Base-by-base conservation (phyloP, 2,329 filamentous ascomycete species). In the Hortaea werneckii region DNA sequence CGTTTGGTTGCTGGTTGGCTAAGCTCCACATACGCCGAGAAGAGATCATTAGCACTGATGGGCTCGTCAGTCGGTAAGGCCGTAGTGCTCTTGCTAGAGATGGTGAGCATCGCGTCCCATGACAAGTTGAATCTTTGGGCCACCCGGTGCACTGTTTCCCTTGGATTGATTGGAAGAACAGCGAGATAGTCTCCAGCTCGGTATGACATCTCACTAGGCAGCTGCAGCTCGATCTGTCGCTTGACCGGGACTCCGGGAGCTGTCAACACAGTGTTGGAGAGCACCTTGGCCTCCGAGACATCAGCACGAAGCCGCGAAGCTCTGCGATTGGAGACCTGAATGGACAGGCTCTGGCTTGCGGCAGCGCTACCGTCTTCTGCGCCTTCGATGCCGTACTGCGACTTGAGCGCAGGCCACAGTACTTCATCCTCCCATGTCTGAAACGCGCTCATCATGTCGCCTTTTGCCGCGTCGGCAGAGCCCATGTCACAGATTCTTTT, bases 121-220 rank as follows among this genome's bases (percentile, higher is more conserved):
- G 82, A 74, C 0, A 90, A 66, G 1, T 74, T 67, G 59, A 88
- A 89, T 44, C 13, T 74, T 12, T 67, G 68, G 65, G 87, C 77
- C 0, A 77, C 82, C 6, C 83, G 73, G 4, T 73, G 71, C 2
- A 89, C 76, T 7, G 70, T 78, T 29, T 73, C 65, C 40, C 72
- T 71, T 1, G 79, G 78, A 60, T 90, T 90, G 29, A 85, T 65
- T 0, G 85, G 85, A 1, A 58, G 51, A 1, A 62, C 51, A 0
- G 83, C 82, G 0, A 90, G 73, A 59, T 92, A 90, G 58, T 90
- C 85, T 10, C 85, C 86, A 1, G 82, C 76, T 35, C 76, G 73
- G 64, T 89, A 90, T 0, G 72, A 74, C 70, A 79, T 66, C 6
- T 62, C 65, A 1, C 63, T 64, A 1, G 69, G 69, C 6, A 72